phyloP scores from a whole-genome alignment of 2,329 filamentous ascomycete species.

The Colletotrichum sp. region DNA sequence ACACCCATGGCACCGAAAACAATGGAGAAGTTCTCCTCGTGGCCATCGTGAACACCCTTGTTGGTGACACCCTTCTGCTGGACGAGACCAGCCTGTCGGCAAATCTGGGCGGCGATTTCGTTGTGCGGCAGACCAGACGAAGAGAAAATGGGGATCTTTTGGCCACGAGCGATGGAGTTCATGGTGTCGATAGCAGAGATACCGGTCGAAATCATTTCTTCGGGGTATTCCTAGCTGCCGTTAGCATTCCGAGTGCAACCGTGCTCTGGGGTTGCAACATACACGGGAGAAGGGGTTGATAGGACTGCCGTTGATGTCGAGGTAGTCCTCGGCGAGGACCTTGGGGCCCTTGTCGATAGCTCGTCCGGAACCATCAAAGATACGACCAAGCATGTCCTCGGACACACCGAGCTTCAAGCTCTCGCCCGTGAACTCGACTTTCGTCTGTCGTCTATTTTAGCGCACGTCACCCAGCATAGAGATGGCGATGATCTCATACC shows the following conservation, averaged over 20 bases:
- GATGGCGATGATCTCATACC: constrained; percentile 53
- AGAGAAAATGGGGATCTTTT: constrained; percentile 99
- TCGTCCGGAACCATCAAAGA: constrained; percentile 97
- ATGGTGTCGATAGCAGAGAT: constrained; percentile 99
- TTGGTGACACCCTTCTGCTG: constrained; percentile 78
- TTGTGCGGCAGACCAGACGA: constrained; percentile 98
- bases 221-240: constrained; percentile 81
- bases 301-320: constrained; percentile 98
- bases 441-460: constrained; percentile 66
- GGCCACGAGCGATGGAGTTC: constrained; percentile 96
- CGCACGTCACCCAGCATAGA: neutral
- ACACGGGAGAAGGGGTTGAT: constrained; percentile 99
- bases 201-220: constrained; percentile 99
- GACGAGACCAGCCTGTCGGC: constrained; percentile 93
- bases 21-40: constrained; percentile 99
- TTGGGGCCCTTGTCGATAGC: constrained; percentile 99
- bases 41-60: constrained; percentile 94
- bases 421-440: constrained; percentile 95
- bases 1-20: constrained; percentile 99
- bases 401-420: constrained; percentile 98
- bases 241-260: constrained; percentile 18
- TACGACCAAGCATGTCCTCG: constrained; percentile 98
- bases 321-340: constrained; percentile 95
- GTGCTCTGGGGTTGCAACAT: constrained; percentile 36
- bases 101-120: constrained; percentile 99